phyloP scores from a whole-genome alignment of 2,329 filamentous ascomycete genomes.

The Emergomyces orientalis region DNA sequence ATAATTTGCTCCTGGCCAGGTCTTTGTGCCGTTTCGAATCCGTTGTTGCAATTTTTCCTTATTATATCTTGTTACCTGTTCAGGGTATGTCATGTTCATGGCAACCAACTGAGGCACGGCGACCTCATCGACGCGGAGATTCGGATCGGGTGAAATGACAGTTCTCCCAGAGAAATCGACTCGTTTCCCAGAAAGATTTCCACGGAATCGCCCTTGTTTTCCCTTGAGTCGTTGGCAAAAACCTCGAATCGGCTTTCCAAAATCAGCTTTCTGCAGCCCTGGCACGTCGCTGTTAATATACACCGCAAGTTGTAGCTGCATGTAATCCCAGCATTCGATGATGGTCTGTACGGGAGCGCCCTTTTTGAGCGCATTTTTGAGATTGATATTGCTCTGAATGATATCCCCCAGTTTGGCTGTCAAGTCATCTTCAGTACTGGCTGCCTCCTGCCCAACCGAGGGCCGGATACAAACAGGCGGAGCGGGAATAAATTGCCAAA shows the following conservation, averaged over 20 bases:
- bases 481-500: constrained; percentile 93
- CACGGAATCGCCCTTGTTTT: constrained; percentile 93
- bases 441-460: constrained; percentile 84
- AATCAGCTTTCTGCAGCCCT: constrained; percentile 77
- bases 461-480: constrained; percentile 91
- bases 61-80: constrained; percentile 76
- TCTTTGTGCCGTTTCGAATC: constrained; percentile 62
- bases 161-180: constrained; percentile 97
- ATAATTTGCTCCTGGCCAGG: constrained; percentile 82
- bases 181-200: constrained; percentile 94
- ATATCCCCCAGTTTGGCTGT: constrained; percentile 97
- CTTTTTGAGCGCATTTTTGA: constrained; percentile 70
- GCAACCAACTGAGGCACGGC: constrained; percentile 87
- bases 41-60: constrained; percentile 68
- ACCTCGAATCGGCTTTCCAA: constrained; percentile 80
- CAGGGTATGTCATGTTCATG: constrained; percentile 91
- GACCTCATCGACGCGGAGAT: constrained; percentile 85
- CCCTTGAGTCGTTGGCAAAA: constrained; percentile 95
- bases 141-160: constrained; percentile 95
- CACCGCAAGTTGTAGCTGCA: constrained; percentile 91
- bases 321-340: constrained; percentile 97
- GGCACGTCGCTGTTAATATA: constrained; percentile 97
- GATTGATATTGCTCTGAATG: constrained; percentile 79
- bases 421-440: constrained; percentile 91
- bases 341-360: constrained; percentile 80